Conservation (phyloP, 345 rosid genomes). For the Limnanthes douglasii region DNA sequence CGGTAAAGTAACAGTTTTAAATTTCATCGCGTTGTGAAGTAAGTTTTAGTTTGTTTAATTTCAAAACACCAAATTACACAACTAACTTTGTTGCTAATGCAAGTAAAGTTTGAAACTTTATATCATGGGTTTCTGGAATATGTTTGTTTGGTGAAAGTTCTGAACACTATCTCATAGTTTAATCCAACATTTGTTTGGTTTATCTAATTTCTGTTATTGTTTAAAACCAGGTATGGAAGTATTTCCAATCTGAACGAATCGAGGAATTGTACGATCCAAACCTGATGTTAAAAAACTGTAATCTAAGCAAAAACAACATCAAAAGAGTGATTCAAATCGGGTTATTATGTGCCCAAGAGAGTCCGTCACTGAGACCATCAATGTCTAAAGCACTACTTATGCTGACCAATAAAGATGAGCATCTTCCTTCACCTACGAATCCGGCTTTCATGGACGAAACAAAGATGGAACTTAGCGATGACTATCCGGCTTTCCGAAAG, state of each 20-base stretch:
- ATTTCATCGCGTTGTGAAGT: no score
- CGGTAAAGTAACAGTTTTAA: no score
- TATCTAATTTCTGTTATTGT: constrained; percentile 6
- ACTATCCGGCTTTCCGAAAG: constrained; percentile 21
- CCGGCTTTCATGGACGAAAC: constrained; percentile 83
- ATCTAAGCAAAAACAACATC: constrained; percentile 33
- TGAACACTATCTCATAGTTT: no score
- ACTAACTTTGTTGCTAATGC: neutral
- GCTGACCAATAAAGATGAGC: constrained; percentile 54
- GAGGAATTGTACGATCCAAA: constrained; percentile 69
- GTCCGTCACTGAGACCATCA: constrained; percentile 49
- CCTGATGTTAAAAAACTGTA: constrained; percentile 25
- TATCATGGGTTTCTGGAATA: no score
- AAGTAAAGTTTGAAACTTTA: no score
- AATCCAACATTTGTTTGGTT: no score
- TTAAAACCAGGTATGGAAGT: constrained; percentile 50
- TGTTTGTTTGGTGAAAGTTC: no score
- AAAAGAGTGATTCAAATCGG: constrained; percentile 60
- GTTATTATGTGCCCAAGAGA: constrained; percentile 73
- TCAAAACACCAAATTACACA: neutral
- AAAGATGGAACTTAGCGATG: constrained; percentile 62
- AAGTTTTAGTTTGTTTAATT: no score
- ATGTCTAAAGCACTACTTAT: constrained; percentile 66
- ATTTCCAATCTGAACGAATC: constrained; percentile 45
- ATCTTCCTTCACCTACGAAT: constrained; percentile 48